Conservation (phyloP, 768 basidiomycete genomes). For the Mrakia blollopis region DNA sequence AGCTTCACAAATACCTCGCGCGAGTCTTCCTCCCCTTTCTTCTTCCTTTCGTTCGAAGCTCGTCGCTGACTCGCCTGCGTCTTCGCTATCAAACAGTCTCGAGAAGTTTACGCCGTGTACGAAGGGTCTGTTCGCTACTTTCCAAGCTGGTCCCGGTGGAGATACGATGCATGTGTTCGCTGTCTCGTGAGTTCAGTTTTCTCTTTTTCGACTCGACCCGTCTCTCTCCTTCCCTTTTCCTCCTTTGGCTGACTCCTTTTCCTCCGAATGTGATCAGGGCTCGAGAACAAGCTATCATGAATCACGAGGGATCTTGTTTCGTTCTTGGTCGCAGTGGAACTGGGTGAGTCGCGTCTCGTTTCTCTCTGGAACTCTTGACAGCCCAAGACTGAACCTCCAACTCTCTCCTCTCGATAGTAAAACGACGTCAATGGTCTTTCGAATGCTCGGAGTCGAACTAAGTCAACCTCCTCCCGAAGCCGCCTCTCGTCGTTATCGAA, state of each 20-base stretch:
- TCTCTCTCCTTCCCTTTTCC: background rate
- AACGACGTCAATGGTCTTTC: constrained; percentile 30
- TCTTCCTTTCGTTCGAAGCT: background rate
- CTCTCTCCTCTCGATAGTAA: constrained; percentile 18
- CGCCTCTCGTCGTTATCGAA: background rate
- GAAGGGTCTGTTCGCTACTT: background rate
- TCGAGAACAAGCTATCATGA: constrained; percentile 30
- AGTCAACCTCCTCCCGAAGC: background rate
- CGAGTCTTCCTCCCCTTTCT: background rate
- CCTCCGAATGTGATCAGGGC: no score
- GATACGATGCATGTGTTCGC: background rate
- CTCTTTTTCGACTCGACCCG: background rate
- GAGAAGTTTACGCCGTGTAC: background rate
- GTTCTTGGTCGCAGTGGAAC: constrained; percentile 28
- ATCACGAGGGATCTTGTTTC: constrained; percentile 16
- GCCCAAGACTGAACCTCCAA: background rate
- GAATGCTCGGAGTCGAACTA: constrained; percentile 30
- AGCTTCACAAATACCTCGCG: background rate
- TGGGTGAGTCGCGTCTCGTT: background rate
- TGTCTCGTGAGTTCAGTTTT: background rate
- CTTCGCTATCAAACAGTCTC: background rate
- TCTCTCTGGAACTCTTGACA: background rate
- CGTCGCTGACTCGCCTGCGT: background rate
- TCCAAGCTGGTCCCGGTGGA: background rate
- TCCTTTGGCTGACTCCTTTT: background rate